phyloP scores from a whole-genome alignment of 1,284 basidiomycete genomes.

The Pseudozyma sp. region DNA sequence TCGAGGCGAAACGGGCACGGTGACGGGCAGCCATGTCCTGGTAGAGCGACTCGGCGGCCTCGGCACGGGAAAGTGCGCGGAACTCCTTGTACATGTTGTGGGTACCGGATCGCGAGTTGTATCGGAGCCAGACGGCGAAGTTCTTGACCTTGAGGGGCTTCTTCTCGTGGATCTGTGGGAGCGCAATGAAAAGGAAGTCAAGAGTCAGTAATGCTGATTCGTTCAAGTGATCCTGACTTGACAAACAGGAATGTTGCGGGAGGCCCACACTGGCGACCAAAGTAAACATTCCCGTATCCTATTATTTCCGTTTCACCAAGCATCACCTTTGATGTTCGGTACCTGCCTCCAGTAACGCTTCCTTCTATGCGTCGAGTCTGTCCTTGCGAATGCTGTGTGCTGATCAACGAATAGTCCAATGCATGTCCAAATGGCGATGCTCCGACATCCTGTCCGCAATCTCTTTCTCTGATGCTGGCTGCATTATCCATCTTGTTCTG shows the following conservation, averaged over 20 bases:
- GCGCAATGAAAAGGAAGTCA: background rate
- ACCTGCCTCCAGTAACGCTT: no score
- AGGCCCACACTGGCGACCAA: no score
- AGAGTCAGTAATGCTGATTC: constrained; percentile 21
- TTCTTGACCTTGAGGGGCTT: constrained; percentile 98
- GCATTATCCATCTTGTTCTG: background rate
- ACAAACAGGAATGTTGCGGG: no score
- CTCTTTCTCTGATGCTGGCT: background rate
- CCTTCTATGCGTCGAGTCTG: no score
- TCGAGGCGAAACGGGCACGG: constrained; percentile 98
- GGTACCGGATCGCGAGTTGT: constrained; percentile 74
- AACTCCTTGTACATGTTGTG: constrained; percentile 82
- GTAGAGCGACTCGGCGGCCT: constrained; percentile 96
- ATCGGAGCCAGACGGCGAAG: constrained; percentile 99
- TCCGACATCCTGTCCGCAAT: no score
- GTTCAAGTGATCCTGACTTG: no score
- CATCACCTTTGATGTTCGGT: no score
- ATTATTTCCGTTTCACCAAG: no score
- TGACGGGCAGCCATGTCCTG: constrained; percentile 99
- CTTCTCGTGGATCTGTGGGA: constrained; percentile 77
- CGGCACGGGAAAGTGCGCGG: constrained; percentile 92
- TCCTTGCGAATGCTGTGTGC: no score
- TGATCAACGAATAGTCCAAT: no score
- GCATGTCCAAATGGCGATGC: no score
- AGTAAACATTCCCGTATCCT: no score